Base-by-base conservation (phyloP, 768 basidiomycete species). In the Hemileccinum impolitum region DNA sequence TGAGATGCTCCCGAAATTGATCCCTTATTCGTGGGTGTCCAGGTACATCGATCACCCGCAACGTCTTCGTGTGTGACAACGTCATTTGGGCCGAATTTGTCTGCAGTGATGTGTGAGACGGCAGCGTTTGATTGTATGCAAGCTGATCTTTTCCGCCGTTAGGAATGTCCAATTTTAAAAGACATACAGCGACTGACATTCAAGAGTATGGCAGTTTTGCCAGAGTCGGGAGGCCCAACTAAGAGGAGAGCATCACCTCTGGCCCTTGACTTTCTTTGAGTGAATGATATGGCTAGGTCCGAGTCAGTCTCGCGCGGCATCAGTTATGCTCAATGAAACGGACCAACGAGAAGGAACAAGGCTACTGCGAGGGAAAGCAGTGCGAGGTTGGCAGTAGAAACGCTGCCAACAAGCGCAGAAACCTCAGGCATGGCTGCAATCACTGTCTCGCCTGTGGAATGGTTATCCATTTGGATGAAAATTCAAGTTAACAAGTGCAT, bases 11-110 rank as follows among this genome's bases (percentile, higher is more conserved):
- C 41, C 68, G 70, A 61, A 90, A 87, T 58, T 90, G 87, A 57
- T 79, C 79, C 26, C 89, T 70, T 47, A 93, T 77, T 36, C 90
- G 79, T 10, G 90, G 86, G 64, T 93, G 90, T n/a, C 90, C 90
- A 8, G 90, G 90, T 36, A 93, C 69, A 65, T 93, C 90, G 15
- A 90, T 71, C 12, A 87, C 67, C 35, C 73, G 77, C 39, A 86
- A 61, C 13, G 67, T 60, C 56, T 76, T 78, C 37, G 70, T 72
- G 2, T 70, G 53, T 6, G 67, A 62, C n/a, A 84, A 56, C 6
- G 67, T 50, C 30, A 84, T 63, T 5, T 74, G 55, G 4, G 80
- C 76, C 1, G 75, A 68, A 63, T 90, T 93, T 5, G 76, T 74
- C 64, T 93, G 90, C 61, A 93, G 71, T 0, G 90, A 92, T 3